phyloP scores from a whole-genome alignment of 441 rosid species.

The Cnidoscolus chayamansa region DNA sequence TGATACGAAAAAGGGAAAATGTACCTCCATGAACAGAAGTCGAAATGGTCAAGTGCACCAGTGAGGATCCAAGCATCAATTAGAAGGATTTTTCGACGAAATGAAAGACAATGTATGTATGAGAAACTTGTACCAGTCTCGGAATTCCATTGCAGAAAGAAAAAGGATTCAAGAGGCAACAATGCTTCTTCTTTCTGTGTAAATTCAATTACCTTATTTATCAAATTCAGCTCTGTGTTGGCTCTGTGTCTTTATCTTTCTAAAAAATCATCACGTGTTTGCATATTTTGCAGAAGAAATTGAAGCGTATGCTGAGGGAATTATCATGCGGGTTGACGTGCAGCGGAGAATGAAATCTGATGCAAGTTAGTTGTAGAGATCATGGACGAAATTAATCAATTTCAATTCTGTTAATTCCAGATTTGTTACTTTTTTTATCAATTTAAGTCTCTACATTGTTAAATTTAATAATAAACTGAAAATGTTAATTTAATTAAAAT shows the following conservation, averaged over 20 bases:
- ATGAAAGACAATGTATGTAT: conserved; percentile 31
- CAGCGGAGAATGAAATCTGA: not conserved
- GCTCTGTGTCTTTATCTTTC: too few species aligned
- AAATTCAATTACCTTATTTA: not conserved
- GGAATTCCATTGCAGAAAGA: conserved; percentile 22
- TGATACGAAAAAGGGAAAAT: not conserved
- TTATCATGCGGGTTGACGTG: conserved; percentile 31
- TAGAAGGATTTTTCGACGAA: conserved; percentile 27
- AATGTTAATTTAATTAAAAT: too few species aligned
- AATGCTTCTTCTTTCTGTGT: conserved; percentile 26
- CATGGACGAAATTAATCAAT: not conserved
- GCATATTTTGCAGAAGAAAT: conserved; percentile 35
- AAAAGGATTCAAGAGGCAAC: conserved; percentile 14
- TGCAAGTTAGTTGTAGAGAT: not conserved
- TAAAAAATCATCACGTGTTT: too few species aligned
- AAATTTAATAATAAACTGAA: too few species aligned
- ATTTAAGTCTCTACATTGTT: too few species aligned
- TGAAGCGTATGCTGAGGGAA: conserved; percentile 37
- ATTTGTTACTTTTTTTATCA: too few species aligned
- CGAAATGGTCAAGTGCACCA: conserved; percentile 33
- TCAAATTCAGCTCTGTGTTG: too few species aligned
- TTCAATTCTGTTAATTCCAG: not conserved
- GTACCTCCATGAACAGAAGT: conserved; percentile 27
- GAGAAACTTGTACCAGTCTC: conserved; percentile 19
- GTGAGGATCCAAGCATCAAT: conserved; percentile 30